Evolutionary conservation across 768 basidiomycete species (phyloP), one percentile per base, ranked within the genome.

Genomic region (Pisolithus microcarpus): DNA sequence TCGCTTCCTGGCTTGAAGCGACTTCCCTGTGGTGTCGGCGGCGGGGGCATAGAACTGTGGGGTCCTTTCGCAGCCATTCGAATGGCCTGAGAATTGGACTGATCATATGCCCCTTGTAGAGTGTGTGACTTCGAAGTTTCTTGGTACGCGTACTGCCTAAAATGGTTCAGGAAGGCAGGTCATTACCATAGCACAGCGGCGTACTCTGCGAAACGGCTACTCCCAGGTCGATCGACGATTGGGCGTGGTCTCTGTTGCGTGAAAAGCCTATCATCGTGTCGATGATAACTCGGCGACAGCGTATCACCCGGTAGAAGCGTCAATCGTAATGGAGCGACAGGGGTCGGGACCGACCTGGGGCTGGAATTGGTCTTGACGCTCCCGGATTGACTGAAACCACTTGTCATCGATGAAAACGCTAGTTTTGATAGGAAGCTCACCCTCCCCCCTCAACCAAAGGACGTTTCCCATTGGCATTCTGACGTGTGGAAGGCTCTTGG

Each of bases 141-240:
- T 21, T 64, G 68, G 63, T 85, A 89, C n/a, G 79, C 78, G 62
- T 81, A 90, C 65, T 84, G 79, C 52, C 87, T 90, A 47, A 57
- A 48, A 16, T 23, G 48, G 40, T n/a, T n/a, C 24, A 45, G 52
- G 19, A 55, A 55, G 28, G 46, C 16, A 43, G 47, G 48, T 23
- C 26, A 49, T 58, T 26, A 63, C 46, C 57, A 61, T 59, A 38
- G 18, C 43, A 39, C 19, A 49, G 23, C 6, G 48, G 40, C 68
- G 49, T 68, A 81, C 82, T 80, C 68, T 39, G 65, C 59, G 57
- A 81, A 76, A 44, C 73, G 71, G 58, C 75, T 76, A 16, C 77
- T 77, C 23, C 73, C 71, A 19, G 81, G 79, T 52, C 75, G 72
- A 40, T 73, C 69, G 13, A 30, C 36, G 4, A 21, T 46, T 5